phyloP scores from a whole-genome alignment of 2,329 filamentous ascomycete species.

The Cladosporium cucumerinum region DNA sequence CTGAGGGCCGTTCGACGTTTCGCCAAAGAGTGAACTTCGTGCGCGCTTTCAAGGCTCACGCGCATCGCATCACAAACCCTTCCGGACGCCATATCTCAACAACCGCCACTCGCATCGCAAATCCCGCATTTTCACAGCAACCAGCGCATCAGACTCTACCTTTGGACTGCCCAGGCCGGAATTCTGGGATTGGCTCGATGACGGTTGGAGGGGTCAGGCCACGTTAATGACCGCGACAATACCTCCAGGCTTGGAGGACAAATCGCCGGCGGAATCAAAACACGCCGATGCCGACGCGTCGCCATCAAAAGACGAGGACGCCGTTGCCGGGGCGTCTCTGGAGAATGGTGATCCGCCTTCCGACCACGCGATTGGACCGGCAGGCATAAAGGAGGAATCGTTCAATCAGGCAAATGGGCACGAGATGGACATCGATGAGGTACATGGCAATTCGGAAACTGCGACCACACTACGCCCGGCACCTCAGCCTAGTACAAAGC shows the following conservation, averaged over 20 bases:
- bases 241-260: slow-evolving; percentile 16
- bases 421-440: slow-evolving; percentile 13
- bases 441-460: slow-evolving; percentile 15
- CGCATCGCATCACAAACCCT: slow-evolving; percentile 13
- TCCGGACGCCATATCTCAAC: slow-evolving; percentile 28
- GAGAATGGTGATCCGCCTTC: slow-evolving; percentile 12
- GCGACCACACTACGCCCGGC: slow-evolving; percentile 25
- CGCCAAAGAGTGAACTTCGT: slow-evolving; percentile 11
- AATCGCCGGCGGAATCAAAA: slow-evolving; percentile 13
- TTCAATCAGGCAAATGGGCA: slow-evolving; percentile 12
- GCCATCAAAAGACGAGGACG: slow-evolving; percentile 9
- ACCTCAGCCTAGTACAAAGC: slow-evolving; percentile 29
- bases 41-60: not conserved
- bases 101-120: slow-evolving; percentile 28
- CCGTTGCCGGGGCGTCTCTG: slow-evolving; percentile 7
- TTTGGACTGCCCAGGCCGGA: slow-evolving; percentile 5
- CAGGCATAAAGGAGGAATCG: slow-evolving; percentile 13
- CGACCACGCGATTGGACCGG: slow-evolving; percentile 2
- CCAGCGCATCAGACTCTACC: slow-evolving; percentile 16
- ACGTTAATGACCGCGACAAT: slow-evolving; percentile 12
- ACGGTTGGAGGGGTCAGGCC: slow-evolving; percentile 13
- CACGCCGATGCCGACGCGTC: slow-evolving; percentile 12
- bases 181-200: slow-evolving; percentile 20
- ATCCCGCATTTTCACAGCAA: slow-evolving; percentile 33
- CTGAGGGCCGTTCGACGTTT: not conserved